Percentiles rank a stretch among this genome's conserved stretches.
phyloP scores from a whole-genome alignment of 2,329 filamentous ascomycete species.

The Paecilomyces fulvus region DNA sequence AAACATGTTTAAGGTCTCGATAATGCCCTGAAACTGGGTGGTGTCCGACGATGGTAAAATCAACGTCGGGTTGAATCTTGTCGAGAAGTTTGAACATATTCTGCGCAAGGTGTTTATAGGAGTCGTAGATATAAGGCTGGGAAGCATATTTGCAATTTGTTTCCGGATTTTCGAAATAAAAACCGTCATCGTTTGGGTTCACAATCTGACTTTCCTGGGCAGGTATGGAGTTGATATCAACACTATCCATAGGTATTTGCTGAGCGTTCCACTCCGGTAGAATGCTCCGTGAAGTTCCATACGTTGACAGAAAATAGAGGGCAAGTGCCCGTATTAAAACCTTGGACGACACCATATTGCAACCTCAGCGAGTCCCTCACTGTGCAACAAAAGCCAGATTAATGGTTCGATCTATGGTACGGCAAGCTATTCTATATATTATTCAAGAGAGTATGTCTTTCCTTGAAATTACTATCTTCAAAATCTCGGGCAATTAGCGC shows the following conservation, averaged over 20 bases:
- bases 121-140: slow-evolving; percentile 24
- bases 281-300: too few species aligned
- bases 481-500: too few species aligned
- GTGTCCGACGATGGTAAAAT: slow-evolving; percentile 24
- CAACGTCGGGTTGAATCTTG: slow-evolving; percentile 23
- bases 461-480: too few species aligned
- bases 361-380: too few species aligned
- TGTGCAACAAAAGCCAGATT: too few species aligned
- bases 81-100: slow-evolving; percentile 24
- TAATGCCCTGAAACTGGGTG: slow-evolving; percentile 26
- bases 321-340: too few species aligned
- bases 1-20: slow-evolving; percentile 23
- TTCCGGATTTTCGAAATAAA: slow-evolving; percentile 24
- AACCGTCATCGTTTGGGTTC: slow-evolving; percentile 15
- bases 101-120: slow-evolving; percentile 23
- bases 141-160: slow-evolving; percentile 22
- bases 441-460: too few species aligned
- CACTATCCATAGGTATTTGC: not conserved
- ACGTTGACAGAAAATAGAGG: too few species aligned
- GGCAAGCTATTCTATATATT: too few species aligned
- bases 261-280: not conserved
- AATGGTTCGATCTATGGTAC: too few species aligned
- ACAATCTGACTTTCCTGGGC: not conserved
- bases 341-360: too few species aligned
- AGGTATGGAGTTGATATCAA: not conserved